phyloP scores from a whole-genome alignment of 345 rosid species.

The Brassica incana region DNA sequence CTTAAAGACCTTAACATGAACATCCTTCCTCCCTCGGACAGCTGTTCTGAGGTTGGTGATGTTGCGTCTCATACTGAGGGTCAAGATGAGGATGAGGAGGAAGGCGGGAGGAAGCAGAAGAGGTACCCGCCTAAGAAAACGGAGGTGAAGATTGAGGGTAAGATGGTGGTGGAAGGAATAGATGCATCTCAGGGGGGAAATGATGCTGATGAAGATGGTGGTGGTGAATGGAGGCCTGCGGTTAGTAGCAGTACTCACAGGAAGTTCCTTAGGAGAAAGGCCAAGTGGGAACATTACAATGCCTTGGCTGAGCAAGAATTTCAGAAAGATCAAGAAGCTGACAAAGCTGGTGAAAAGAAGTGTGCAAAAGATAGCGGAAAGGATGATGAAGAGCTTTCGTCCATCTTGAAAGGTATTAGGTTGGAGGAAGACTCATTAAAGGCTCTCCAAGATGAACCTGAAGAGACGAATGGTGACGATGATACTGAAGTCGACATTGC shows the following conservation, averaged over 20 bases:
- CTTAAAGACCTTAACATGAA: conserved; percentile 73
- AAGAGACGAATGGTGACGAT: conserved; percentile 31
- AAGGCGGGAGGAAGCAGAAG: conserved; percentile 43
- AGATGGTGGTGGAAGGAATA: conserved; percentile 83
- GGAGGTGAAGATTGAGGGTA: conserved; percentile 70
- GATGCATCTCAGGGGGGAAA: conserved; percentile 86
- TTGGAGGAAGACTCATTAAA: conserved; percentile 60
- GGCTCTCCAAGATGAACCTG: conserved; percentile 45
- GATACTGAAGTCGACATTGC: conserved; percentile 33
- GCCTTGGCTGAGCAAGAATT: conserved; percentile 60
- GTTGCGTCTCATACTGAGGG: conserved; percentile 42
- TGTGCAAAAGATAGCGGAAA: conserved; percentile 32
- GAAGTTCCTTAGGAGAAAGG: conserved; percentile 77
- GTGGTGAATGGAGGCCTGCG: conserved; percentile 85
- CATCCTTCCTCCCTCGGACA: conserved; percentile 41
- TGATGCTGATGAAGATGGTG: conserved; percentile 50
- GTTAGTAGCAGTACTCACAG: conserved; percentile 92
- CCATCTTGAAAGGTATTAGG: conserved; percentile 64
- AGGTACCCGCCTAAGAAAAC: conserved; percentile 57
- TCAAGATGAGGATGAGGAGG: conserved; percentile 38
- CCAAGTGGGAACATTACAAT: conserved; percentile 46
- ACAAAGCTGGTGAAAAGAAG: conserved; percentile 34
- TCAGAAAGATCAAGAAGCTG: conserved; percentile 50
- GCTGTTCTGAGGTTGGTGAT: conserved; percentile 48
- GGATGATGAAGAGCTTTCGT: conserved; percentile 45